Evolutionary conservation across 441 rosid species (phyloP).

Genomic region (Pelargonium fulgidum): DNA sequence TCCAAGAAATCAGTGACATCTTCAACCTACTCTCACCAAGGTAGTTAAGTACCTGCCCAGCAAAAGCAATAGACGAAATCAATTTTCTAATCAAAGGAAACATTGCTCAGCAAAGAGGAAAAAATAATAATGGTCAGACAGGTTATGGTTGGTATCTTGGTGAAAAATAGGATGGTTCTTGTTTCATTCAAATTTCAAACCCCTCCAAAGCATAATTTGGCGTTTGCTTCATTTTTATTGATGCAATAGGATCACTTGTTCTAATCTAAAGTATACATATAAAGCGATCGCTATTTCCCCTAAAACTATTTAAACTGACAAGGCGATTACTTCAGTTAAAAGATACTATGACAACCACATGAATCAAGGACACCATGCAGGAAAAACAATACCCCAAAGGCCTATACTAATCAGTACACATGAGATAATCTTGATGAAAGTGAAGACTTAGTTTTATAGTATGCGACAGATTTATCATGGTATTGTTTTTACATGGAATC

Average conservation of each 20-base stretch:
- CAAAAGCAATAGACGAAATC: not conserved
- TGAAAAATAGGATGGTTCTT: no score
- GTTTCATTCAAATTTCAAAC: not conserved
- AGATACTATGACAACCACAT: not conserved
- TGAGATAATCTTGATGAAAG: not conserved
- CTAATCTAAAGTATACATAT: not conserved
- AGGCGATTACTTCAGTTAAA: not conserved
- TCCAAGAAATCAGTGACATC: not conserved
- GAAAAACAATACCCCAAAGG: not conserved
- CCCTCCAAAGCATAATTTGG: not conserved
- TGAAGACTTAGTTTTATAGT: not conserved
- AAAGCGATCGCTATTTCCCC: no score
- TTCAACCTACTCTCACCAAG: not conserved
- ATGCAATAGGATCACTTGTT: not conserved
- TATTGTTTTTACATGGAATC: not conserved
- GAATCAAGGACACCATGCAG: not conserved
- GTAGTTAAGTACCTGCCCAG: conserved; percentile 4
- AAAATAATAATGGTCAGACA: not conserved
- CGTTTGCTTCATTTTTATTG: not conserved
- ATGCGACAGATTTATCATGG: not conserved
- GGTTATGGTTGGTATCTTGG: not conserved
- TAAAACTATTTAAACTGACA: not conserved
- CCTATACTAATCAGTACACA: not conserved
- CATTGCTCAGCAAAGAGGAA: not conserved
- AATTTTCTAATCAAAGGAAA: not conserved